Evolutionary conservation across 106 monocot species (phyloP), one percentile per base, ranked within the genome.

Genomic region (Allium sativum): DNA sequence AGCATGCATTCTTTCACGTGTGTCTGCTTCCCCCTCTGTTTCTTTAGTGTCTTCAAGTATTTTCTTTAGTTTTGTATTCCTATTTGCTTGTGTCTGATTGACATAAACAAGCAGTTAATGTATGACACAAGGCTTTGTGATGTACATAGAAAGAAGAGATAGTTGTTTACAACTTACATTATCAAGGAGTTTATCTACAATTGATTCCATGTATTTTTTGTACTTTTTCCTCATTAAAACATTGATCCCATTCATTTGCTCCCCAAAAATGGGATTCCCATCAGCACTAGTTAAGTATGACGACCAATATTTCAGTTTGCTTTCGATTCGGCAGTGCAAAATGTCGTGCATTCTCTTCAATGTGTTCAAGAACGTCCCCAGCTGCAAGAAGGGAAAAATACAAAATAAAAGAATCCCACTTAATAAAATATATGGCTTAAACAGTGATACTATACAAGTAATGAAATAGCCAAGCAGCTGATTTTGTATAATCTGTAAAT

Each of bases 41-140:
- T 96, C 95, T 73, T 81, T 91, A 15, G 87, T 90, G 47, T 87
- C 90, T 76, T 90, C 87, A 6, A 96, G 87, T 45, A 96, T 82
- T 55, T 73, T 74, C 46, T 86, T 96, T 9, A 96, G 84, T 64
- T 77, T 90, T 7, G 84, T 96, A 63, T 21, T 76, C 58, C 79
- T 62, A 41, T 82, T 87, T n/a, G 71, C 76, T 68, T 90, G 77
- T 20, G 68, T 62, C 95, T 90, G 74, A 42, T 50, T 50, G 15
- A 15, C 8, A 15, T 12, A 5, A 50, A 15, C 15, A 12, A 50
- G 13, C 15, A 11, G 48, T 6, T 11, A 52, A 18, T 43, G 9
- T 10, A 40, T 31, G 42, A 22, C 2, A 42, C 40, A 71, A 53
- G 18, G n/a, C 12, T 11, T 21, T 44, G 21, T 46, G 50, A 43